Evolutionary conservation across 257 asterid genomes (phyloP).

Genomic region (Schizonepeta tenuifolia): DNA sequence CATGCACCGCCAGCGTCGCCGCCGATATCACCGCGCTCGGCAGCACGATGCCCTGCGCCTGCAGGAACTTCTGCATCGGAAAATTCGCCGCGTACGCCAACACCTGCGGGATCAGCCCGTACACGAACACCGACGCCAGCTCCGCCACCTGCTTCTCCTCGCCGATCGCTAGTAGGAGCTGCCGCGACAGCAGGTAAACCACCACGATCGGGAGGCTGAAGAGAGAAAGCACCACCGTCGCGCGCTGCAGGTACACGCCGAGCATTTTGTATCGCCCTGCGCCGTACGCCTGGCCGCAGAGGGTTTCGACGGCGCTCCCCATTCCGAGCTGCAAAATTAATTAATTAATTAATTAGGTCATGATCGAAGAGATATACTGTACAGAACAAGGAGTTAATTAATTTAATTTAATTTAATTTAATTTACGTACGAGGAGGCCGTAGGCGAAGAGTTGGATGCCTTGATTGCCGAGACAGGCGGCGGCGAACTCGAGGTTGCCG

Average conservation of each 20-base stretch:
- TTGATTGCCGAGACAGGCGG: constrained; percentile 59
- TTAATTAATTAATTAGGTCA: background rate
- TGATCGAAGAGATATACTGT: too few relatives aligned
- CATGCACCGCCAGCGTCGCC: constrained; percentile 49
- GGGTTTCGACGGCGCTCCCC: constrained; percentile 75
- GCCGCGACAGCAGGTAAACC: constrained; percentile 51
- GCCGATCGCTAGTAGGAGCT: constrained; percentile 48
- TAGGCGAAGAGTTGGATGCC: constrained; percentile 68
- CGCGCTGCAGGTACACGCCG: constrained; percentile 62
- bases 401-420: too few relatives aligned
- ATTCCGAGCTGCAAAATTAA: constrained; percentile 50
- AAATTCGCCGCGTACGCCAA: constrained; percentile 57
- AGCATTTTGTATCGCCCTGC: constrained; percentile 51
- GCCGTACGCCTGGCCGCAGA: constrained; percentile 70
- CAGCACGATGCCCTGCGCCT: constrained; percentile 58
- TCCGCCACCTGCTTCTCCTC: constrained; percentile 43
- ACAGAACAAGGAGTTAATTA: too few relatives aligned
- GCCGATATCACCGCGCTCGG: constrained; percentile 59
- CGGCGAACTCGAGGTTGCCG: constrained; percentile 66
- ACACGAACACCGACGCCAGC: constrained; percentile 55
- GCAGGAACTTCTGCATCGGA: constrained; percentile 63
- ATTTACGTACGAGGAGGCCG: constrained; percentile 51
- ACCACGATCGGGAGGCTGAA: constrained; percentile 51
- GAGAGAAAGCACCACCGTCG: constrained; percentile 46
- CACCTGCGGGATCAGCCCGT: constrained; percentile 67